These are phyloP conservation scores for Didymella arachidicola DNA, from an alignment of 2,329 filamentous ascomycete species.

Conservation along the genomic window DNA sequence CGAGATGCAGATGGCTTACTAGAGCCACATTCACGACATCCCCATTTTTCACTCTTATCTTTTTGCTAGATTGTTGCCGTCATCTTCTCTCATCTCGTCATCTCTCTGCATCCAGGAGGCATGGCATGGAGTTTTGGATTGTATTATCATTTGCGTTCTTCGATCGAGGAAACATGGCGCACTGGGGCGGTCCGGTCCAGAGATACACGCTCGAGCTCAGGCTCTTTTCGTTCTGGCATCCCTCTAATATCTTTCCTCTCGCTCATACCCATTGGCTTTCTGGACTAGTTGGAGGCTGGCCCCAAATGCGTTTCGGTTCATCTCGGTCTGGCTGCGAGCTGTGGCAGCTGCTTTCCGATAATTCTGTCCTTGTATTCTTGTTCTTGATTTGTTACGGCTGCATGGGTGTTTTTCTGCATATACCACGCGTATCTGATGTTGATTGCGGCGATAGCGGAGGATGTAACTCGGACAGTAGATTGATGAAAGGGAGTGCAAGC, in stretches of 20 bases:
- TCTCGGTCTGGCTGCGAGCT: slow-evolving; percentile 35
- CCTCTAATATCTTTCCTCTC: slow-evolving; percentile 49
- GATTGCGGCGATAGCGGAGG: slow-evolving; percentile 31
- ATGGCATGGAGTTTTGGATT: slow-evolving; percentile 45
- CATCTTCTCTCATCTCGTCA: slow-evolving; percentile 30
- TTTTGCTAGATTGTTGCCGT: slow-evolving; percentile 43
- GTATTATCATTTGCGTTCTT: slow-evolving; percentile 28
- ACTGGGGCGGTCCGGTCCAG: slow-evolving; percentile 46
- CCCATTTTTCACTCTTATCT: slow-evolving; percentile 28
- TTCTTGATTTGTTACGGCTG: slow-evolving; percentile 28
- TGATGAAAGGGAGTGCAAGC: slow-evolving; percentile 29
- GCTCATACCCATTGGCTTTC: slow-evolving; percentile 48
- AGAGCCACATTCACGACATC: slow-evolving; percentile 33
- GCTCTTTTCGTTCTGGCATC: slow-evolving; percentile 42
- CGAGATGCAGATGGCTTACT: slow-evolving; percentile 56
- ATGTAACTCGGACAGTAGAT: slow-evolving; percentile 31
- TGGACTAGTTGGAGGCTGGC: slow-evolving; percentile 51
- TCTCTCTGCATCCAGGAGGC: slow-evolving; percentile 44
- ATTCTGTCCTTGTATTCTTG: slow-evolving; percentile 34
- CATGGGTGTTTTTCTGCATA: slow-evolving; percentile 43
- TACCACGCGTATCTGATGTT: slow-evolving; percentile 48
- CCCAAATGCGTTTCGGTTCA: slow-evolving; percentile 43
- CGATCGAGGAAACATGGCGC: slow-evolving; percentile 46
- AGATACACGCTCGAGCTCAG: slow-evolving; percentile 47
- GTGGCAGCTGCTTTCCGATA: slow-evolving; percentile 35